Base-by-base conservation (phyloP, 2,329 filamentous ascomycete genomes). In the Cercospora sp. region DNA sequence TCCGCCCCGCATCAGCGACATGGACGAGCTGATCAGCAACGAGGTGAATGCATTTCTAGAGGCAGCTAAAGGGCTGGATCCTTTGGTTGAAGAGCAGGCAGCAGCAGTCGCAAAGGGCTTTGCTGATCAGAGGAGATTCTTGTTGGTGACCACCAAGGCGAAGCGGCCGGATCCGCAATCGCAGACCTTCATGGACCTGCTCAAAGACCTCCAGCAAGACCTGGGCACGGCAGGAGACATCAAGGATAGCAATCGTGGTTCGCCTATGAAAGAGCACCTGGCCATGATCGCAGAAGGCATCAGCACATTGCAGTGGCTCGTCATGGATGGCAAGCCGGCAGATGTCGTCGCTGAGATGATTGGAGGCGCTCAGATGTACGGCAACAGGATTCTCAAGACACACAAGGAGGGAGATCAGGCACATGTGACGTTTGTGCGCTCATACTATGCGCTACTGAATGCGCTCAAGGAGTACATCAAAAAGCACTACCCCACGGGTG, bases 361-460 rank as follows among this genome's bases (percentile, higher is more conserved):
- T 20, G 89, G 90, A 31, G 90, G 93, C 61, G 92, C 94, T 48
- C 91, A 98, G 79, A 96, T 96, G 83, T 97, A 92, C 75, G 95
- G 95, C 36, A 98, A 99, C 83, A 89, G 94, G 74, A 92, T 99
- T 42, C 83, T 98, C 73, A 96, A 93, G 81, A 91, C 96, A 75
- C 90, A 91, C 80, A 97, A 96, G 81, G 94, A 91, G 71, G 90
- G 88, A 82, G 92, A 94, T 75, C 86, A 87, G 65, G 87, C 88
- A 75, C 91, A 97, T 75, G 86, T 94, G 65, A 90, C 95, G 77
- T 99, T 94, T 88, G 89, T 97, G 36, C 91, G 94, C 76, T 85
- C 93, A n/a, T 97, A 96, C 83, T 96, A 96, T 81, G 89, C 90
- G 75, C 87, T 97, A 68, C 96, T 97, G 83, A 91, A 90, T 75